Percentiles rank a stretch among this genome's conserved stretches.
Conservation (phyloP, 805 yeast genomes). For the Middelhovenomyces tepae region DNA sequence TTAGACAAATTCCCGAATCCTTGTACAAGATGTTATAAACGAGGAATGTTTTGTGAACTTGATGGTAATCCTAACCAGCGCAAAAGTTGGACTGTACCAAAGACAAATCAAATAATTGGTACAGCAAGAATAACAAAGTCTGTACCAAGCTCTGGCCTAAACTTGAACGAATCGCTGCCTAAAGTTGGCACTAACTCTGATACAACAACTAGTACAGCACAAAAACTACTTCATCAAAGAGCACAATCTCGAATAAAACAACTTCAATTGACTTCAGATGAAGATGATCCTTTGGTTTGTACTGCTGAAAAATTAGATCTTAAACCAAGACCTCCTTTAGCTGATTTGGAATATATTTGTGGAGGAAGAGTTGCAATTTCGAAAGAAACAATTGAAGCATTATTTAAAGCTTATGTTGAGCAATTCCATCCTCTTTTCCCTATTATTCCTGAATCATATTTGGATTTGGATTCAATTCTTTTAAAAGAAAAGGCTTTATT, state of each 20-base stretch:
- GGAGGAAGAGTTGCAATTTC: no score
- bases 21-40: constrained; percentile 66
- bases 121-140: no score
- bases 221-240: constrained; percentile 1
- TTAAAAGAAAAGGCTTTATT: constrained; percentile 3
- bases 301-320: no score
- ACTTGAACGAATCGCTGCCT: background rate
- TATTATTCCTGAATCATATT: constrained; percentile 5
- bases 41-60: constrained; percentile 69
- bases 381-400: background rate
- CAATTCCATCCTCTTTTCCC: constrained; percentile 9
- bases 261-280: no score
- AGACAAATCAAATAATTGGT: no score
- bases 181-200: constrained; percentile 1
- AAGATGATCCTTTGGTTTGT: no score
- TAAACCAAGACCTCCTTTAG: no score
- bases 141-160: constrained; percentile 22
- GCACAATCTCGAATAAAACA: background rate
- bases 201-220: background rate
- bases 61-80: constrained; percentile 81
- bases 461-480: constrained; percentile 1
- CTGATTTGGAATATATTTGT: no score
- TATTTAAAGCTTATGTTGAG: constrained; percentile 7
- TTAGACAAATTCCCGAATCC: constrained; percentile 66
- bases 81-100: no score